These are phyloP conservation scores for Pichia kluyveri DNA, from an alignment of 805 yeast genomes.

Conservation along the genomic window DNA sequence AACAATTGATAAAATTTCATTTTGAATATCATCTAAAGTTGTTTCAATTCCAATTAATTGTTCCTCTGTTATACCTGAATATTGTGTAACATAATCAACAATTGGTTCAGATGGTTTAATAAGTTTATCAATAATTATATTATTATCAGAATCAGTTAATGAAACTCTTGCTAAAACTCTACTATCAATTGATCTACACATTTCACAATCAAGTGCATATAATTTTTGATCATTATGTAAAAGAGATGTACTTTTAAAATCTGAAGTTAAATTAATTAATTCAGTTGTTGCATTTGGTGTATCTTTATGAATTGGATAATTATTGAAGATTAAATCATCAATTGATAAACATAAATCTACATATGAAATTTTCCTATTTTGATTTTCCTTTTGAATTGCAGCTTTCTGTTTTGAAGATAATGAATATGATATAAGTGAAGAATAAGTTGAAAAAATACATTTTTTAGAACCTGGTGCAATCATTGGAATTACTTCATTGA, in stretches of 20 bases:
- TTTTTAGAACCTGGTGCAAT: slow-evolving; percentile 58
- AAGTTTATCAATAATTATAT: slow-evolving; percentile 56
- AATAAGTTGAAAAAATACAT: slow-evolving; percentile 43
- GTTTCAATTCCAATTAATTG: slow-evolving; percentile 53
- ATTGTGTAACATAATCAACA: slow-evolving; percentile 71
- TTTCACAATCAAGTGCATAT: slow-evolving; percentile 89
- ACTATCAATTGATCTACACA: slow-evolving; percentile 61
- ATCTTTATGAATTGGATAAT: slow-evolving; percentile 48
- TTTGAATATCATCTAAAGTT: slow-evolving; percentile 59
- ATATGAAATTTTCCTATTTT: slow-evolving; percentile 32
- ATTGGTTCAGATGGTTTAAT: slow-evolving; percentile 75
- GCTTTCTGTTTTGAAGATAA: slow-evolving; percentile 48
- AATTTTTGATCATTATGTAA: slow-evolving; percentile 54
- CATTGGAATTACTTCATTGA: slow-evolving; percentile 39
- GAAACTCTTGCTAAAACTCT: slow-evolving; percentile 72
- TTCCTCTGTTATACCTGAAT: slow-evolving; percentile 81
- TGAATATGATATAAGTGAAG: slow-evolving; percentile 48
- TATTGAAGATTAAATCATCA: slow-evolving; percentile 38
- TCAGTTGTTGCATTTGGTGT: slow-evolving; percentile 17
- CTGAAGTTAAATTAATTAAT: slow-evolving; percentile 12
- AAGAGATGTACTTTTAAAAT: slow-evolving; percentile 50
- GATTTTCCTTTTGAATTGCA: slow-evolving; percentile 26
- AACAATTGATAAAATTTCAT: slow-evolving; percentile 38
- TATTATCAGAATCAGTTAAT: slow-evolving; percentile 52
- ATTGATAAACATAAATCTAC: slow-evolving; percentile 44